A percentile compares a stretch with the other conserved stretches of the same genome.
Conservation (phyloP, 208 protist species). For the Kentomonas sorsogonicus region DNA sequence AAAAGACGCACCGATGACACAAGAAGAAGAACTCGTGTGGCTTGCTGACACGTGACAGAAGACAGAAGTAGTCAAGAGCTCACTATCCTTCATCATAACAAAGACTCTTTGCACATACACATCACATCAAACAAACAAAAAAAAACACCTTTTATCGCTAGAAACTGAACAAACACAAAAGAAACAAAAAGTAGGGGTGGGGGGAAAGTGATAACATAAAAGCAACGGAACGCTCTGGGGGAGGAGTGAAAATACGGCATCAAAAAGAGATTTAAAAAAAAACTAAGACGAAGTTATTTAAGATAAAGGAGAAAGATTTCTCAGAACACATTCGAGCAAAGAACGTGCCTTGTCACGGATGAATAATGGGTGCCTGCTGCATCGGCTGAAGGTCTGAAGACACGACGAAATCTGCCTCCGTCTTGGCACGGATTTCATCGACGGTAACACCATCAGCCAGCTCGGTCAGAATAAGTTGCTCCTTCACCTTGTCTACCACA, state of each 20-base stretch:
- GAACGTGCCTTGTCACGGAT: background rate
- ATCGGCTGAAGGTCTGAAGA: conserved; percentile 25
- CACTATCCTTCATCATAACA: too few relatives aligned
- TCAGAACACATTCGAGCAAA: too few relatives aligned
- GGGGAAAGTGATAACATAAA: too few relatives aligned
- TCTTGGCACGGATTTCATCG: conserved; percentile 64
- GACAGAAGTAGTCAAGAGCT: too few relatives aligned
- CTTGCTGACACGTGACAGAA: too few relatives aligned
- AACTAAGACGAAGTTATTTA: background rate
- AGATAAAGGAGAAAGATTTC: background rate
- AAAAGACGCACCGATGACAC: background rate
- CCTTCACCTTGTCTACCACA: conserved; percentile 63
- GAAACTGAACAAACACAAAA: background rate
- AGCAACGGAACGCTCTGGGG: too few relatives aligned
- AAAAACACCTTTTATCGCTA: background rate
- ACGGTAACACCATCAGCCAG: conserved; percentile 69
- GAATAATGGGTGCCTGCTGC: conserved; percentile 20
- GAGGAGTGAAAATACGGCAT: too few relatives aligned
- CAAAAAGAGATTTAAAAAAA: too few relatives aligned
- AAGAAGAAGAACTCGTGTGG: too few relatives aligned
- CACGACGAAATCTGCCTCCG: conserved; percentile 42
- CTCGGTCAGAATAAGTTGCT: conserved; percentile 74
- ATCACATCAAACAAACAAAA: background rate
- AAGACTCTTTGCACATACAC: too few relatives aligned
- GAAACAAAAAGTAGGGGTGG: too few relatives aligned